These are phyloP conservation scores for Saururus chinensis DNA, from an alignment of 164 flowering plant species.

Conservation along the genomic window DNA sequence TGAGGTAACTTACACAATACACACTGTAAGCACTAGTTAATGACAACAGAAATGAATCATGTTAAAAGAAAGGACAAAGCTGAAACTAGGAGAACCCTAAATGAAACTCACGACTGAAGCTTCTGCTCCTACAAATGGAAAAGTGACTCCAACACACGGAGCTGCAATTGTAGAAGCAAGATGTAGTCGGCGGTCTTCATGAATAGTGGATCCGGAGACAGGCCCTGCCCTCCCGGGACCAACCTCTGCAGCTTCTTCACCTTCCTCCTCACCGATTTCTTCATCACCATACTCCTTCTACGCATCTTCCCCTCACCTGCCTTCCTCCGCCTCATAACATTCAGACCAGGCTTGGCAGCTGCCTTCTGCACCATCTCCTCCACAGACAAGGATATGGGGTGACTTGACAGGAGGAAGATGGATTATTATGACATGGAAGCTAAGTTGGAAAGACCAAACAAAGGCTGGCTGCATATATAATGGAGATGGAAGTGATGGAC, in stretches of 20 bases:
- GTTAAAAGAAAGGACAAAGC: too few species aligned
- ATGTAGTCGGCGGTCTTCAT: constrained; percentile 55
- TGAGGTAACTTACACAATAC: too few species aligned
- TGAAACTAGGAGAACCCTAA: too few species aligned
- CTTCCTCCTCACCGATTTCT: constrained; percentile 22
- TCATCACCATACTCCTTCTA: too few species aligned
- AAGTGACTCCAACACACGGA: constrained; percentile 47
- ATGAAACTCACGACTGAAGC: too few species aligned
- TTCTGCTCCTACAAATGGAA: constrained; percentile 24
- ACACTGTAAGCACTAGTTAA: too few species aligned
- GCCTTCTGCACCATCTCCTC: background rate
- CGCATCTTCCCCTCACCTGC: too few species aligned
- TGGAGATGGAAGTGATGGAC: too few species aligned
- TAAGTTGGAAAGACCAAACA: background rate
- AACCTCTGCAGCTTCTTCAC: constrained; percentile 45
- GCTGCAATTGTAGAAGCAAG: constrained; percentile 45
- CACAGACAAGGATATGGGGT: background rate
- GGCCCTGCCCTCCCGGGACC: constrained; percentile 50
- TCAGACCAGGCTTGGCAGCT: too few species aligned
- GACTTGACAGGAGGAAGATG: background rate
- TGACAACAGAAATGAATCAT: too few species aligned
- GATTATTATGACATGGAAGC: too few species aligned
- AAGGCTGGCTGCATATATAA: background rate
- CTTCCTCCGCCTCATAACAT: too few species aligned
- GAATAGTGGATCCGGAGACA: constrained; percentile 48